Base-by-base conservation (phyloP, 495 filamentous ascomycete species). In the Tetracladium setigerum region DNA sequence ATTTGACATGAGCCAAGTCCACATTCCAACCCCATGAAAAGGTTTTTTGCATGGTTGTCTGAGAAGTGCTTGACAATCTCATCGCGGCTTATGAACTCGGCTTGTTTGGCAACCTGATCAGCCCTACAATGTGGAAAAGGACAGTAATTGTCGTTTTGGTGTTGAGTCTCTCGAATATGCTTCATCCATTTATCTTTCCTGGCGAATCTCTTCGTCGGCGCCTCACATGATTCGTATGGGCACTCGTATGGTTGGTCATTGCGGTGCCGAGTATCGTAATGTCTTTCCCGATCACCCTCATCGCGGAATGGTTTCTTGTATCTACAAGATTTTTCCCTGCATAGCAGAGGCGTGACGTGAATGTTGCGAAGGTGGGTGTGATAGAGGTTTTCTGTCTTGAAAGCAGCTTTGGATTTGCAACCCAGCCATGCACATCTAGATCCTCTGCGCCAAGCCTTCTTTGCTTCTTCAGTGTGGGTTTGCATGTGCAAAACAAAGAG, bases 151-250 rank as follows among this genome's bases (percentile, higher is more conserved):
- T 50, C 47, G 18, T 50, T 44, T 15, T 30, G 10, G 15, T 50
- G 39, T 18, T 50, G 39, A 4, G 27, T 18, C 32, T 52, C 49
- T 13, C 41, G 36, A 38, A 52, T 45, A 38, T 52, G 42, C n/a
- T 52, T 52, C 10, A 44, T 17, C 33, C 30, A 50, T 24, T 50
- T 50, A 16, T 50, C 47, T n/a, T 38, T 50, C 13, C 47, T 30
- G n/a, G 22, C 31, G 40, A 50, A 50, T 16, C 24, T 37, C 15
- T 43, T 37, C 9, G 15, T 18, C 13, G 18, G 22, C 5, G 38
- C 16, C 16, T 43, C 17, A 37, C 47, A 44, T 5, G 30, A 24
- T 5, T 36, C 32, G 19, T 50, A 50, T 4, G 47, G 47, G 18
- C 47, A 50, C 31, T 42, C 33, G 18, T 36, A 44, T 0, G 3